Percentiles rank a stretch among this genome's conserved stretches.
phyloP scores from a whole-genome alignment of 257 asterid genomes.

The Cinchona pubescens region DNA sequence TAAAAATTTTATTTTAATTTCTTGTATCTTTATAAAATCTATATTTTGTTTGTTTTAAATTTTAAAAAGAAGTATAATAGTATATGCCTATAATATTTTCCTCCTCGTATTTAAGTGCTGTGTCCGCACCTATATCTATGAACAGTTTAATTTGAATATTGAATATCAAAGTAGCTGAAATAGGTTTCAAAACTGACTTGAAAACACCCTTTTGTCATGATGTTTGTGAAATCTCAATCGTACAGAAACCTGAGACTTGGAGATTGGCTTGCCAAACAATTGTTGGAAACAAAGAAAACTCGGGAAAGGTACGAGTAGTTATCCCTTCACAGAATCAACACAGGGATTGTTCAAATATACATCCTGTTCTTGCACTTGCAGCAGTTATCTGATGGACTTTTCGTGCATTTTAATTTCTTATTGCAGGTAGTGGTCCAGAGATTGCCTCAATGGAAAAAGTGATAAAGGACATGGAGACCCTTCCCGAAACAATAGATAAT shows the following conservation, averaged over 20 bases:
- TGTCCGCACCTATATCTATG: too few species aligned
- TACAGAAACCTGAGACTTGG: slow-evolving; percentile 93
- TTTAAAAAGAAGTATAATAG: too few species aligned
- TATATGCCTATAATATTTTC: too few species aligned
- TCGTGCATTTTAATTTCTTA: background rate
- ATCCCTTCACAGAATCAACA: background rate
- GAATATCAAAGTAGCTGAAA: background rate
- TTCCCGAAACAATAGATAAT: background rate
- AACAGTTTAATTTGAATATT: background rate
- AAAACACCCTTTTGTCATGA: background rate
- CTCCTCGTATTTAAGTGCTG: too few species aligned
- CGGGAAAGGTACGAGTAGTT: slow-evolving; percentile 67
- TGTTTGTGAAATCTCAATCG: background rate
- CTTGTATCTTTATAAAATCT: too few species aligned
- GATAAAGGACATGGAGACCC: slow-evolving; percentile 9
- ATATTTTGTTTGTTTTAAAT: too few species aligned
- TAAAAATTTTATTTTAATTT: too few species aligned
- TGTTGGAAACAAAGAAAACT: slow-evolving; percentile 88
- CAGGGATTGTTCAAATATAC: background rate
- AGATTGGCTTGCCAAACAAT: slow-evolving; percentile 96
- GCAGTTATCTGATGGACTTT: background rate
- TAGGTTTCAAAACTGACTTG: too few species aligned
- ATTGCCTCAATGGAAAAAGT: slow-evolving; percentile 80
- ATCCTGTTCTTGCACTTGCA: background rate
- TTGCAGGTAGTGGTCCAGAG: slow-evolving; percentile 80